Evolutionary conservation across 768 basidiomycete genomes (phyloP).

Genomic region (Tulasnella sp.): DNA sequence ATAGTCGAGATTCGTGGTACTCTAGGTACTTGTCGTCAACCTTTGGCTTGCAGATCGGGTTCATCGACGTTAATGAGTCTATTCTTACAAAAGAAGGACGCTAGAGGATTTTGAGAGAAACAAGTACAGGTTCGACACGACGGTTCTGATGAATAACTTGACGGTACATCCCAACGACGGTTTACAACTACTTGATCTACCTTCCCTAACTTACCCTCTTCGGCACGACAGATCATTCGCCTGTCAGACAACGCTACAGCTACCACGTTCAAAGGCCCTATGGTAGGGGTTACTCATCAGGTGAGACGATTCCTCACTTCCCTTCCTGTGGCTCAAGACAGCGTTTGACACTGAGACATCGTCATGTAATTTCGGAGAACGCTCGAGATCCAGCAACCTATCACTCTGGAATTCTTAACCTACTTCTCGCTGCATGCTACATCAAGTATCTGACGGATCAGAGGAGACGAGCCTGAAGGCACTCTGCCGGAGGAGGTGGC

Average conservation of each 20-base stretch:
- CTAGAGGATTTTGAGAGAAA: background rate
- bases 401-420: background rate
- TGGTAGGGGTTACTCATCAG: background rate
- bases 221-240: background rate
- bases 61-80: background rate
- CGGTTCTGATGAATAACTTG: background rate
- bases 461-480: background rate
- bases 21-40: background rate
- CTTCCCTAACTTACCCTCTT: background rate
- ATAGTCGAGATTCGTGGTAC: background rate
- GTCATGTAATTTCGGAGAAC: background rate
- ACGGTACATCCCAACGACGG: background rate
- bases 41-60: background rate
- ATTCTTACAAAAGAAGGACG: background rate
- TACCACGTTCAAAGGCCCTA: background rate
- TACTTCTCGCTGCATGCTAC: background rate
- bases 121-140: background rate
- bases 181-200: background rate
- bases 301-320: too few species aligned
- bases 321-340: too few species aligned
- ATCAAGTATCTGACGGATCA: background rate
- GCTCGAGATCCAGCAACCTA: background rate
- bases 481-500: background rate
- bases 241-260: background rate
- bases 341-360: too few species aligned